Conservation (phyloP, 1,284 basidiomycete genomes). For the Laetiporus sulphureus region DNA sequence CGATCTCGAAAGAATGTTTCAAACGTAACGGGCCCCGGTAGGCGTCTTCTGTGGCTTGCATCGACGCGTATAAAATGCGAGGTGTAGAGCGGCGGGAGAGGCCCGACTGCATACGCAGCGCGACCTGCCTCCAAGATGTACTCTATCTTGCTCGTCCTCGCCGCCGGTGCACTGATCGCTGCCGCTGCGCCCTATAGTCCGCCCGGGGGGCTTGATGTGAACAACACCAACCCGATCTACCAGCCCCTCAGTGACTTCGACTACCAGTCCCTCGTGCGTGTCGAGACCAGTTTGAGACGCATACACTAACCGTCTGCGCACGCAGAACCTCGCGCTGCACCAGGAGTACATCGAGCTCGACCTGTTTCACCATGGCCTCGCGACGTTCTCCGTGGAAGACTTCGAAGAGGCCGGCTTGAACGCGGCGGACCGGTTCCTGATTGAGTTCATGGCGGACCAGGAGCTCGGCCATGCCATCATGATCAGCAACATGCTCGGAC, state of each 20-base stretch:
- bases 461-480: slow-evolving; percentile 48
- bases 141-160: neutral
- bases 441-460: slow-evolving; percentile 54
- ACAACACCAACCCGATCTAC: slow-evolving; percentile 40
- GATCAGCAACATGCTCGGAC: slow-evolving; percentile 43
- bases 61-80: too few relatives aligned
- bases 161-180: slow-evolving; percentile 1
- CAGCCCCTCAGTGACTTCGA: slow-evolving; percentile 50
- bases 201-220: slow-evolving; percentile 34
- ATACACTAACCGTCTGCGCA: too few relatives aligned
- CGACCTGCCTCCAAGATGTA: too few relatives aligned
- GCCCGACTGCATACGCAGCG: too few relatives aligned
- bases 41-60: too few relatives aligned
- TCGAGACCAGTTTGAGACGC: neutral
- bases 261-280: slow-evolving; percentile 47
- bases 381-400: slow-evolving; percentile 45
- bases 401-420: slow-evolving; percentile 51
- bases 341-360: slow-evolving; percentile 62
- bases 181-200: slow-evolving; percentile 23
- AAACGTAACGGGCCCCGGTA: too few relatives aligned
- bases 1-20: too few relatives aligned
- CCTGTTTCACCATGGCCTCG: slow-evolving; percentile 55
- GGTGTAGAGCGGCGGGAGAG: too few relatives aligned
- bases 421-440: slow-evolving; percentile 45
- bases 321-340: slow-evolving; percentile 46